phyloP scores from a whole-genome alignment of 257 asterid genomes.

The Striga asiatica region DNA sequence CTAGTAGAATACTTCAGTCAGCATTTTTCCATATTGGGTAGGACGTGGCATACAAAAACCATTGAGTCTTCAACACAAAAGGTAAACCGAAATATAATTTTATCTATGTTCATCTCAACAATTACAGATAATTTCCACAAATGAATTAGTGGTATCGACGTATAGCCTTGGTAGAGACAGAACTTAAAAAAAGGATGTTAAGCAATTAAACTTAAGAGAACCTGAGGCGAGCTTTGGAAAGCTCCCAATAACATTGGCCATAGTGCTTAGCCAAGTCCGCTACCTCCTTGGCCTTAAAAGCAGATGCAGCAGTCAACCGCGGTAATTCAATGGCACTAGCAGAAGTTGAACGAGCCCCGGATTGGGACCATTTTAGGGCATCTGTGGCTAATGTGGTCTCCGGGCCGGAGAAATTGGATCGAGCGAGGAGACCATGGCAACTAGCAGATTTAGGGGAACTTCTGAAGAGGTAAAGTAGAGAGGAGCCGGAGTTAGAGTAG shows the following conservation, averaged over 20 bases:
- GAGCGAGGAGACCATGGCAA: constrained; percentile 28
- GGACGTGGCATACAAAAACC: not conserved
- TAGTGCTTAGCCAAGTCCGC: constrained; percentile 46
- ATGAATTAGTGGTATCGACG: not conserved
- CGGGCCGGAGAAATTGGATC: constrained; percentile 43
- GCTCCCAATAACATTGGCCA: constrained; percentile 81
- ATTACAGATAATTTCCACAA: not conserved
- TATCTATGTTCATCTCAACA: not conserved
- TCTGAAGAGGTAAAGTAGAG: constrained; percentile 26
- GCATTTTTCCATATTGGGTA: too few species aligned
- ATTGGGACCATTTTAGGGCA: constrained; percentile 33
- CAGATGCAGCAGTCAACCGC: constrained; percentile 36
- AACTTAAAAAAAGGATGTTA: not conserved
- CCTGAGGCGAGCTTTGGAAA: constrained; percentile 91
- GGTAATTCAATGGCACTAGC: constrained; percentile 21
- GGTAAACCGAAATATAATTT: not conserved
- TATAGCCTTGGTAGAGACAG: not conserved
- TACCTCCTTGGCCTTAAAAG: constrained; percentile 35
- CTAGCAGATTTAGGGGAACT: constrained; percentile 18
- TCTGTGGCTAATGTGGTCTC: constrained; percentile 36
- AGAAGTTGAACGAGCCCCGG: constrained; percentile 23
- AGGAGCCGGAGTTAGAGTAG: constrained; percentile 18
- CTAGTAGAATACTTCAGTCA: too few species aligned
- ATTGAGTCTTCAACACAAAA: not conserved
- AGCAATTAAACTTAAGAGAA: constrained; percentile 11